Evolutionary conservation across 2,329 filamentous ascomycete genomes (phyloP).

Genomic region (Exophiala spinifera): DNA sequence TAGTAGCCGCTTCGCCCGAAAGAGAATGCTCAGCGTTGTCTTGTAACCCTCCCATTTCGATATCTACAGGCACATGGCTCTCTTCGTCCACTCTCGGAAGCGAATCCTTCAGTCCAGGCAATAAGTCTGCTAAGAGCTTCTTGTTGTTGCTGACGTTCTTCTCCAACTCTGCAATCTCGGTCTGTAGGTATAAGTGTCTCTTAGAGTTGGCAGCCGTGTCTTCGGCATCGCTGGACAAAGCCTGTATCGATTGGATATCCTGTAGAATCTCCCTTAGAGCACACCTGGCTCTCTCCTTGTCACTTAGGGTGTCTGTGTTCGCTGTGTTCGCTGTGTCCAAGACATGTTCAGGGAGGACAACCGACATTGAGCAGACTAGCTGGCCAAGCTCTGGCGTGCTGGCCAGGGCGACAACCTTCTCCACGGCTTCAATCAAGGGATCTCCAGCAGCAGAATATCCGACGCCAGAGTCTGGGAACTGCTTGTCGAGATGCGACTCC

Average conservation of each 20-base stretch:
- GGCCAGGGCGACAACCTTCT: no score
- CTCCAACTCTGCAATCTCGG: not conserved
- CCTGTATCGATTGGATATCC: not conserved
- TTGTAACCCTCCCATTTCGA: no score
- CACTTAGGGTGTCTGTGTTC: not conserved
- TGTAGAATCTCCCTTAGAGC: not conserved
- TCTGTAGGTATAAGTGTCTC: not conserved
- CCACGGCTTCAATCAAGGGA: no score
- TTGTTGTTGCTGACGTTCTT: not conserved
- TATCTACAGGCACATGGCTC: no score
- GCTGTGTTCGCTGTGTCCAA: not conserved
- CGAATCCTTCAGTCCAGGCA: no score
- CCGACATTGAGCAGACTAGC: not conserved
- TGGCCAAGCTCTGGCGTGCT: no score
- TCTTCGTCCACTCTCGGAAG: no score
- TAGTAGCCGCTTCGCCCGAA: not conserved
- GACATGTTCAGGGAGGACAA: not conserved
- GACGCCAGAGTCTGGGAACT: no score
- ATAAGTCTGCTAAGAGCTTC: no score
- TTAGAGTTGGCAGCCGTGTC: not conserved
- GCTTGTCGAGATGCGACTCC: not conserved
- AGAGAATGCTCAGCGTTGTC: no score
- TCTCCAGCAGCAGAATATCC: no score
- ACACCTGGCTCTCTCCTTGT: not conserved
- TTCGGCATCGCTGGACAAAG: not conserved